Base-by-base conservation (phyloP, 768 basidiomycete genomes). In the Tulasnella sp. region DNA sequence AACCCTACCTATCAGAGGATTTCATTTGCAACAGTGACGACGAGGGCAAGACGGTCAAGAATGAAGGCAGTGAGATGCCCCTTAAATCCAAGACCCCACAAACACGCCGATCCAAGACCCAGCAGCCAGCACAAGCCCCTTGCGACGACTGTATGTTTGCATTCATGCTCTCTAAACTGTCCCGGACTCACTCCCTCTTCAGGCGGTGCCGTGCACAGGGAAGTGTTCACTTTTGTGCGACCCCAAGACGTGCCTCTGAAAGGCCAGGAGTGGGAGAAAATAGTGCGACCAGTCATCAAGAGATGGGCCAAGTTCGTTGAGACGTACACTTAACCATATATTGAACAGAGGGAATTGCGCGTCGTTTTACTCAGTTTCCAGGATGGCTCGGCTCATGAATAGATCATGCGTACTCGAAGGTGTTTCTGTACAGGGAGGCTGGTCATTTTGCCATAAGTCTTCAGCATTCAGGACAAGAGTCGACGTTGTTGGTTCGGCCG, bases 221-320 rank as follows among this genome's bases (percentile, higher is more conserved):
- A 91, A 65, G 86, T 91, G 15, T 91, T 91, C 65, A 70, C 82
- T 36, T 86, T 91, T 63, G 69, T 69, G 40, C 75, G 80, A 41
- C 74, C 79, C 49, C 69, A 66, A 36, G 67, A 65, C 7, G 84
- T 84, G 0, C 66, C 57, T 31, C 76, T 80, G 63, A 73, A 76
- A 59, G 81, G 79, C 6, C 77, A 72, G 60, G 88, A 89, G 67
- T 89, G 83, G 82, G 82, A 86, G 52, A 59, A 68, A 11, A 73
- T 89, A 29, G 83, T 90, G 36, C 79, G 78, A 61, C 84, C 84
- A 39, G 79, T 88, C 4, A 77, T 90, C 49, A 79, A 84, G 65
- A 79, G 78, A 49, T 90, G 87, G 87, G 87, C 83, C 2, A 71
- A 59, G 25, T 90, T 85, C 59, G 72, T 78, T n/a, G 66, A 67